These are phyloP conservation scores for Orbilia blumenaviensis DNA, from an alignment of 2,329 filamentous ascomycete genomes.

Conservation along the genomic window DNA sequence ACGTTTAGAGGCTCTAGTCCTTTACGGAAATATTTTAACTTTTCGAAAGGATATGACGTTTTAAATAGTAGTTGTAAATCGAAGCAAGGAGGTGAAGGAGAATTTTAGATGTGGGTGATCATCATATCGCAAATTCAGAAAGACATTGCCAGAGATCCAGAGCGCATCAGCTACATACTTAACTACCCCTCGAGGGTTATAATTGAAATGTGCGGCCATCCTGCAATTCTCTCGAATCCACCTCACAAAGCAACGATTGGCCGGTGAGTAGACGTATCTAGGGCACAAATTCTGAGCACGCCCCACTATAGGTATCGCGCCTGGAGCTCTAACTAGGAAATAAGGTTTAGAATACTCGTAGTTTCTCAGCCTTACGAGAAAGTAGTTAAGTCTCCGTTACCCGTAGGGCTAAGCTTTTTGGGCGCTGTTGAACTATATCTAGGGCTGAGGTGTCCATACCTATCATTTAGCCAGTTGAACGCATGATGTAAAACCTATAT, in stretches of 20 bases:
- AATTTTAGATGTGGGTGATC: not conserved
- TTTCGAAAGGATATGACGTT: not conserved
- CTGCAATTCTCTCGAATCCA: not conserved
- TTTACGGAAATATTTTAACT: not conserved
- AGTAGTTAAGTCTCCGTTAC: not conserved
- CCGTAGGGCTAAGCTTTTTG: not conserved
- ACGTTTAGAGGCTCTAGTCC: not conserved
- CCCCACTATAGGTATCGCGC: not conserved
- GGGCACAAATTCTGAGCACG: not conserved
- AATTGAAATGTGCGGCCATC: not conserved
- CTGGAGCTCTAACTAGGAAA: not conserved
- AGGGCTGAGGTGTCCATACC: not conserved
- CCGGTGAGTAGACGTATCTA: not conserved
- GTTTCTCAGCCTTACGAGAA: slow-evolving; percentile 7
- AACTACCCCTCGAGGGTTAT: slow-evolving; percentile 5
- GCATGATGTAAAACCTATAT: not conserved
- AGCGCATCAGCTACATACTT: not conserved
- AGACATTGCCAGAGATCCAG: not conserved
- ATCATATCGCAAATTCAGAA: slow-evolving; percentile 7
- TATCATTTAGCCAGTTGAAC: not conserved
- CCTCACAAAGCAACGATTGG: not conserved
- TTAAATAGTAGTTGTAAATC: not conserved
- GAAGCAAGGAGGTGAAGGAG: slow-evolving; percentile 6
- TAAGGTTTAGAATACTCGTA: not conserved
- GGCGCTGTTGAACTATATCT: not conserved